Base-by-base conservation (phyloP, 441 rosid species). In the Pelargonium cotyledonis region DNA sequence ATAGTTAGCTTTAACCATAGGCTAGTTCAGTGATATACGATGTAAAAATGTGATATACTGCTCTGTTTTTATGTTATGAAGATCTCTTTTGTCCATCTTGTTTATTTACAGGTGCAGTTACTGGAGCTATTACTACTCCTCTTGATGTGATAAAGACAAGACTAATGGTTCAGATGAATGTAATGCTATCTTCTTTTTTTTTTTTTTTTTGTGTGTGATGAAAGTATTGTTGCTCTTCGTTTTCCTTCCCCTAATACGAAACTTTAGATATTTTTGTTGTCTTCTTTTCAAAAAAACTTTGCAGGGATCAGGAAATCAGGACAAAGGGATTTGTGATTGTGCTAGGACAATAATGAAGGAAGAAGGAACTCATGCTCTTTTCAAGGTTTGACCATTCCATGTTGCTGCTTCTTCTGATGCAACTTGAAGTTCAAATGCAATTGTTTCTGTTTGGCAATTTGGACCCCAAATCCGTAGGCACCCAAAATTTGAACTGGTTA, bases 41-140 rank as follows among this genome's bases (percentile, higher is more conserved):
- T 23, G 26, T 23, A 23, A 23, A 23, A 23, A 23, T 23, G 26
- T 23, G 26, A 23, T 23, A 23, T 23, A 23, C 26, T 23, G 26
- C 26, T 23, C 26, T 23, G 26, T 23, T 23, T 23, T 23, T n/a
- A 23, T 23, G 26, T 23, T 23, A 23, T 23, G 26, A 23, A 23
- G 26, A 23, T 23, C 26, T 23, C n/a, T n/a, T 23, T 0, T 23
- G 26, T 23, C 62, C 8, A 16, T 60, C 46, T 58, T 58, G 68
- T 72, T 23, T 23, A 23, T 23, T 23, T 23, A 51, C 63, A 94
- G 97, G 97, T 78, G 97, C 96, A 40, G 73, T 91, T 63, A 91
- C 99, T 2, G 99, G 97, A 80, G 99, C 97, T 70, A 84, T 91
- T 57, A 94, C 99, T 58, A 91, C 97, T 67, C 99, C 99, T n/a